A percentile compares a stretch with the other conserved stretches of the same genome.
phyloP scores from a whole-genome alignment of 148 eudicot species.

The Fagopyrum esculentum region DNA sequence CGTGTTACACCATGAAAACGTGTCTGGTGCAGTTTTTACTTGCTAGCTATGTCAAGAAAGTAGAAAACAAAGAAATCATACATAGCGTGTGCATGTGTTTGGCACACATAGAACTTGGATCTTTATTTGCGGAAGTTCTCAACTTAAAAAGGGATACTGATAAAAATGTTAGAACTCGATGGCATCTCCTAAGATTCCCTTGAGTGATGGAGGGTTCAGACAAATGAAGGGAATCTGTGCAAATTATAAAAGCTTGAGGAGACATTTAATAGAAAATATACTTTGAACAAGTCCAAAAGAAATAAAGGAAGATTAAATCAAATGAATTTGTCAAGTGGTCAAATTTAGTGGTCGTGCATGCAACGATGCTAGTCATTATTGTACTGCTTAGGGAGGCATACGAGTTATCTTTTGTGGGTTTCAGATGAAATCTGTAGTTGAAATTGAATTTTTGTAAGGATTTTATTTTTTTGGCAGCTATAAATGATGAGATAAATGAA shows the following conservation, averaged over 20 bases:
- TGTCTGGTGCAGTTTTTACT: not conserved
- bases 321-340: not conserved
- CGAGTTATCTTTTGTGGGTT: not conserved
- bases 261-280: not conserved
- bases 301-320: not conserved
- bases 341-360: not conserved
- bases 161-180: not conserved
- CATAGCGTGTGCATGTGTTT: not conserved
- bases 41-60: slow-evolving; percentile 3
- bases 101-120: not conserved
- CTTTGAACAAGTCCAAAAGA: not conserved
- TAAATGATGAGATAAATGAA: not conserved
- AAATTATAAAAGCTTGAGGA: not conserved
- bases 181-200: not conserved
- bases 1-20: not conserved
- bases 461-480: not conserved
- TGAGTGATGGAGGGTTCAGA: not conserved
- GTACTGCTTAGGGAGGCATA: not conserved
- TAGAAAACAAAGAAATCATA: not conserved
- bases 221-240: not conserved
- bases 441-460: not conserved
- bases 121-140: not conserved
- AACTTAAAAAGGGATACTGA: not conserved
- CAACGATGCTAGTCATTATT: not conserved
- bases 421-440: not conserved